Evolutionary conservation across 2,329 filamentous ascomycete species (phyloP), one percentile per base, ranked within the genome.

Genomic region (Aureobasidium lini): DNA sequence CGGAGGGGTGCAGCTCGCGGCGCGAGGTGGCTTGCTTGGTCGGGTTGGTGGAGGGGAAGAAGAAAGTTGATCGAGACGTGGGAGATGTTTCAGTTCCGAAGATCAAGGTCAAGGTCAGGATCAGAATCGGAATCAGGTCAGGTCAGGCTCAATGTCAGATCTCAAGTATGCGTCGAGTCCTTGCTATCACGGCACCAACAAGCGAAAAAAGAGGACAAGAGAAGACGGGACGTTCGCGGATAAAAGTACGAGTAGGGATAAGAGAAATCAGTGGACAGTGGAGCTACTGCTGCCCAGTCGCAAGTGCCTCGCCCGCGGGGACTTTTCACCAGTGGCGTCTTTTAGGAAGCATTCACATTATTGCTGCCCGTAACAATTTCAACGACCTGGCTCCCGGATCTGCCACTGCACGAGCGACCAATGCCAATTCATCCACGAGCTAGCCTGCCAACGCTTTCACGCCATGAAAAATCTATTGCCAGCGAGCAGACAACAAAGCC

Each of bases 321-420:
- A 56, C 40, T 56, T 56, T 34, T 36, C 18, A 13, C 52, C 46
- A 11, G 52, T 56, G 52, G 52, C 50, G 50, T 18, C 50, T 54
- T 54, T 44, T 54, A 34, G 37, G 39, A 13, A 42, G 49, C 15
- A 29, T 37, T 56, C 52, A 36, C 52, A 40, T 56, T 56, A 43
- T 43, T 43, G 50, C 39, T 54, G 50, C 50, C 50, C 50, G 52
- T 44, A 56, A 56, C 40, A 56, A 56, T 44, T 56, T 56, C 31
- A 56, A 56, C 52, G 52, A 56, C 52, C 52, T 46, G 39, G 52
- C 40, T 56, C 40, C 52, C 52, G 52, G 52, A 56, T 56, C 52
- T 56, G 31, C 40, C n/a, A 32, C 28, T 46, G 52, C 50, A 54
- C 50, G 50, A 54, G 50, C 50, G 50, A 42, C n/a, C 18, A 42